Percentiles rank a stretch among this genome's conserved stretches.
Evolutionary conservation across 345 rosid genomes (phyloP).

Genomic region (Acer negundo): DNA sequence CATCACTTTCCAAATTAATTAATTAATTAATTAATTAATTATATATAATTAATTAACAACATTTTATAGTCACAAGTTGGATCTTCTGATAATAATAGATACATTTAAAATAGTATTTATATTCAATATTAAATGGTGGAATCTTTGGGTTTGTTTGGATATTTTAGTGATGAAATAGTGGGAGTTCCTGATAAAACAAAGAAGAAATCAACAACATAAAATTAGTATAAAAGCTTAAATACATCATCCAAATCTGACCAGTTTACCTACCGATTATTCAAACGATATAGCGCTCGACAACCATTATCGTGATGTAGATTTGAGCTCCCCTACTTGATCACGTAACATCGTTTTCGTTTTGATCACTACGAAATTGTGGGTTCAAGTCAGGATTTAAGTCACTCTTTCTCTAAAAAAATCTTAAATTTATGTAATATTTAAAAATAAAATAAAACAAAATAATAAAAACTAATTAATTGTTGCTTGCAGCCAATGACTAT

Average conservation of each 20-base stretch:
- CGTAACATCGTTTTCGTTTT: too few species aligned
- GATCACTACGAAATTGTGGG: too few species aligned
- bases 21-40: too few species aligned
- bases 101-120: too few species aligned
- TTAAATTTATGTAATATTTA: too few species aligned
- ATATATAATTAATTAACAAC: background rate
- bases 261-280: slow-evolving; percentile 20
- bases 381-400: too few species aligned
- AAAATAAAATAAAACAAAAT: too few species aligned
- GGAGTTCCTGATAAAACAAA: background rate
- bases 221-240: background rate
- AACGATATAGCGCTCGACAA: background rate
- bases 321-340: background rate
- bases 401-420: too few species aligned
- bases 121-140: background rate
- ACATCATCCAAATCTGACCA: background rate
- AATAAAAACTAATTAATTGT: too few species aligned
- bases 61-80: background rate
- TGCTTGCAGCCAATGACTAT: background rate
- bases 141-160: background rate
- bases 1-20: background rate
- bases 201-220: background rate
- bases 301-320: background rate
- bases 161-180: background rate
- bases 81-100: background rate